Percentiles rank a stretch among this genome's conserved stretches.
These are phyloP conservation scores for Fonsecaea erecta DNA, from an alignment of 2,329 filamentous ascomycete species.

Conservation along the genomic window DNA sequence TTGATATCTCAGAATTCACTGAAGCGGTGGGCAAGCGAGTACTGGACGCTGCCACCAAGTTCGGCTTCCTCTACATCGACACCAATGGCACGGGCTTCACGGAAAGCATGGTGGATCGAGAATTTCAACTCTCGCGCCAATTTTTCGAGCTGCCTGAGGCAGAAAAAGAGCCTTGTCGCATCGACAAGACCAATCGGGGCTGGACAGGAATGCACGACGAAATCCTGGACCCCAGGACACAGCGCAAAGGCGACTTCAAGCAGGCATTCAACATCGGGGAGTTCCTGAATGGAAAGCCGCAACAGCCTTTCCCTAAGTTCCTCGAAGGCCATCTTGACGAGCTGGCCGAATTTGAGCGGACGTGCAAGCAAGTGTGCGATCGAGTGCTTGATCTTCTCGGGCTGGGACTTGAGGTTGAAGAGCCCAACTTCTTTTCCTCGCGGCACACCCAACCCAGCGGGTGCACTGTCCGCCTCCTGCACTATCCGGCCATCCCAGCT, in stretches of 20 bases:
- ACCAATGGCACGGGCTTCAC: conserved; percentile 74
- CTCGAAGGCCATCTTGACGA: conserved; percentile 64
- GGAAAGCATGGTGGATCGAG: conserved; percentile 66
- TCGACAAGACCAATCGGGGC: conserved; percentile 77
- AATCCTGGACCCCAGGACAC: conserved; percentile 80
- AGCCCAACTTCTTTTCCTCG: conserved; percentile 39
- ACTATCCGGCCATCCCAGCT: conserved; percentile 66
- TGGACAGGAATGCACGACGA: conserved; percentile 90
- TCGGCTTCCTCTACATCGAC: conserved; percentile 89
- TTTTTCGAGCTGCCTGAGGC: conserved; percentile 47
- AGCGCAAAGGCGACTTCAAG: conserved; percentile 84
- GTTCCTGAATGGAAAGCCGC: conserved; percentile 69
- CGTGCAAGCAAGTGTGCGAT: conserved; percentile 74
- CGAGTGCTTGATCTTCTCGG: conserved; percentile 78
- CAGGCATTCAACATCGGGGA: conserved; percentile 95
- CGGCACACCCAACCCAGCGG: conserved; percentile 61
- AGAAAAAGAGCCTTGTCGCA: conserved; percentile 65
- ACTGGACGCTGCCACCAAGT: conserved; percentile 76
- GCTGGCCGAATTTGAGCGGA: conserved; percentile 68
- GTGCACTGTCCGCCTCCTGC: conserved; percentile 71
- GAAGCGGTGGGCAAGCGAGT: conserved; percentile 68
- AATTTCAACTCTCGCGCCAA: conserved; percentile 70
- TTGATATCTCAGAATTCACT: conserved; percentile 72
- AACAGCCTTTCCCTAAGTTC: conserved; percentile 74
- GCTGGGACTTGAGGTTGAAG: conserved; percentile 69